A percentile compares a stretch with the other conserved stretches of the same genome.
Conservation (phyloP, 768 basidiomycete species). For the Hygrocybe punicea region DNA sequence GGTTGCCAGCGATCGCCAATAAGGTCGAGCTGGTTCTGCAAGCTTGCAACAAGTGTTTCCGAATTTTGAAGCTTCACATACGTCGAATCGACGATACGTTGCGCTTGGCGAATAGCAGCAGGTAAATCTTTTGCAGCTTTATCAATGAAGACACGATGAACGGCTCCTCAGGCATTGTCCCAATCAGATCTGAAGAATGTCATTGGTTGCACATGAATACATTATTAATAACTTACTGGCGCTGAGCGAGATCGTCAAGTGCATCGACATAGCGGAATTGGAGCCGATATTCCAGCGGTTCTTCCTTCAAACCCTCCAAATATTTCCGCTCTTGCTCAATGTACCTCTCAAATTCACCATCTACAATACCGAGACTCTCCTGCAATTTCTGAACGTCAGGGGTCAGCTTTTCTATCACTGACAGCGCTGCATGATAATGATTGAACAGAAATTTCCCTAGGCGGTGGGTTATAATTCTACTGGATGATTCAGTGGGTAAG, state of each 20-base stretch:
- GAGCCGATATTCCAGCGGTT: too few relatives aligned
- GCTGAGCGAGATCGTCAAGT: too few relatives aligned
- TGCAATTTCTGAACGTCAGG: not conserved
- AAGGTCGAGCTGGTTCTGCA: not conserved
- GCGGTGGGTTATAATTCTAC: not conserved
- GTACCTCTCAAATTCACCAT: too few relatives aligned
- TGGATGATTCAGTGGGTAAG: not conserved
- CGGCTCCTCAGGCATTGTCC: too few relatives aligned
- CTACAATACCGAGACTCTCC: not conserved
- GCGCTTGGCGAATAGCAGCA: not conserved
- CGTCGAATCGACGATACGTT: not conserved
- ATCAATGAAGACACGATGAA: not conserved
- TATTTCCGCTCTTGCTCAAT: too few relatives aligned
- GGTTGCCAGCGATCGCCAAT: conserved; percentile 13
- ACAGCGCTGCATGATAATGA: not conserved
- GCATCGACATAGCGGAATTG: too few relatives aligned
- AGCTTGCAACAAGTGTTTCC: not conserved
- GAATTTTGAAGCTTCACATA: not conserved
- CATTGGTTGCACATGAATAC: too few relatives aligned
- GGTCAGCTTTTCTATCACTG: not conserved
- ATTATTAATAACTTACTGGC: too few relatives aligned
- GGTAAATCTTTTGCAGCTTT: not conserved
- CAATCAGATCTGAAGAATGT: too few relatives aligned
- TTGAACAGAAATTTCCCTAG: conserved; percentile 6
- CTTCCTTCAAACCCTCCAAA: too few relatives aligned